Evolutionary conservation across 2,329 filamentous ascomycete species (phyloP).

Genomic region (Calonectria multiphialidica): DNA sequence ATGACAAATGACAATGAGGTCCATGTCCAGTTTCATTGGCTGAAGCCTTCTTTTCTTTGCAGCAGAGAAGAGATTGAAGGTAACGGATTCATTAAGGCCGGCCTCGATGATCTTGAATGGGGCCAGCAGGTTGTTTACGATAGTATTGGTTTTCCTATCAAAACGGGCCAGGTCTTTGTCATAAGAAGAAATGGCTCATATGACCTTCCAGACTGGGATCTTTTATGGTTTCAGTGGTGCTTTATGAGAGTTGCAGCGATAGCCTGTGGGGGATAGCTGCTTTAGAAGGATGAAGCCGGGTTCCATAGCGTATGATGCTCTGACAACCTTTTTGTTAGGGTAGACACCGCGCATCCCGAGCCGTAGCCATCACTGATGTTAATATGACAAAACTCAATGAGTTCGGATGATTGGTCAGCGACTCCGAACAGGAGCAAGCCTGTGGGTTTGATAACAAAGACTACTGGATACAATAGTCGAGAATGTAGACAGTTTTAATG

Average conservation of each 20-base stretch:
- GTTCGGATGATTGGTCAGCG: no score
- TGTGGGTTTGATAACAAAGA: no score
- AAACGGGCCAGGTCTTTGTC: neutral
- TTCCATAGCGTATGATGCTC: no score
- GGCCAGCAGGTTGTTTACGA: neutral
- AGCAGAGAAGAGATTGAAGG: neutral
- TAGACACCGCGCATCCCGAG: no score
- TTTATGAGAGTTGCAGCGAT: neutral
- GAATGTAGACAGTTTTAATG: no score
- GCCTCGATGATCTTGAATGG: neutral
- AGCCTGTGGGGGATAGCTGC: neutral
- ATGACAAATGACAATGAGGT: neutral
- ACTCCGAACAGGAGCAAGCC: no score
- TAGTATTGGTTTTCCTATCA: neutral
- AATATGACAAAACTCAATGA: no score
- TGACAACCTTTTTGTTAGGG: no score
- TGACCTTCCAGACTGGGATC: neutral
- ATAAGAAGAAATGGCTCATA: neutral
- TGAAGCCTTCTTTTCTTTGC: neutral
- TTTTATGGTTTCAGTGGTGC: neutral
- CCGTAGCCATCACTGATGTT: no score
- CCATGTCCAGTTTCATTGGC: neutral
- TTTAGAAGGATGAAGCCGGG: no score
- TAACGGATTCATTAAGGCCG: neutral
- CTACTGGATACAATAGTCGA: no score